phyloP scores from a whole-genome alignment of 78 protist genomes.

The Cyanophora paradoxa region DNA sequence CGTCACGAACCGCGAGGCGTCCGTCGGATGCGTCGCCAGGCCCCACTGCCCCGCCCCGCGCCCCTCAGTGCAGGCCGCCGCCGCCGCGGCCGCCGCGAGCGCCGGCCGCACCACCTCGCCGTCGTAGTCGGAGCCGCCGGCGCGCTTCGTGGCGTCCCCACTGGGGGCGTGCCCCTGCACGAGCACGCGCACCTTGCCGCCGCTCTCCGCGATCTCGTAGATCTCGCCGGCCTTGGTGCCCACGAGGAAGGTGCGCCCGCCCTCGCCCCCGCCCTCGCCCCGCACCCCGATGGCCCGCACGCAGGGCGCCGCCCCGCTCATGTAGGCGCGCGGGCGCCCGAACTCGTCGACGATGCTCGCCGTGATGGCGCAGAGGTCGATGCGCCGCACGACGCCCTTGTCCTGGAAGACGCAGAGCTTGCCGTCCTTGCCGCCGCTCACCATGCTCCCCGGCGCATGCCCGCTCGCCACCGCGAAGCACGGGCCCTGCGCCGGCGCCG shows the following conservation, averaged over 20 bases:
- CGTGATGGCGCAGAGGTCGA: neutral
- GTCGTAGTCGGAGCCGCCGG: too few species aligned
- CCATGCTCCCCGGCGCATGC: neutral
- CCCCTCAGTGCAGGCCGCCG: too few species aligned
- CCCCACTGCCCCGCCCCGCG: slow-evolving; percentile 47
- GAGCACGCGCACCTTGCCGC: neutral
- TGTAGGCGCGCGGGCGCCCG: neutral
- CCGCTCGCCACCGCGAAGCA: too few species aligned
- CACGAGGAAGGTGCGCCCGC: neutral
- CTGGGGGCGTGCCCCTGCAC: neutral
- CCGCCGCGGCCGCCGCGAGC: too few species aligned
- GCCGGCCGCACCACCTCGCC: too few species aligned
- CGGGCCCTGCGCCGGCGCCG: too few species aligned
- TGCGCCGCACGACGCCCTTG: neutral
- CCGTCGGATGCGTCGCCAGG: slow-evolving; percentile 13
- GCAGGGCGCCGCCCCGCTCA: neutral
- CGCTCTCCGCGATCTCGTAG: neutral
- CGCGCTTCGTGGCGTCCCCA: too few species aligned
- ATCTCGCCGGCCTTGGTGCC: neutral
- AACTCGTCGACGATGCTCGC: neutral
- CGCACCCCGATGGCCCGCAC: neutral
- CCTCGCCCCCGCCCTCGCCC: too few species aligned
- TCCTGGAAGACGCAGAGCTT: neutral
- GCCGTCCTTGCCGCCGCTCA: neutral
- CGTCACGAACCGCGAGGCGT: neutral